phyloP scores from a whole-genome alignment of 2,329 filamentous ascomycete species.

The Stachybotrys echinatus region DNA sequence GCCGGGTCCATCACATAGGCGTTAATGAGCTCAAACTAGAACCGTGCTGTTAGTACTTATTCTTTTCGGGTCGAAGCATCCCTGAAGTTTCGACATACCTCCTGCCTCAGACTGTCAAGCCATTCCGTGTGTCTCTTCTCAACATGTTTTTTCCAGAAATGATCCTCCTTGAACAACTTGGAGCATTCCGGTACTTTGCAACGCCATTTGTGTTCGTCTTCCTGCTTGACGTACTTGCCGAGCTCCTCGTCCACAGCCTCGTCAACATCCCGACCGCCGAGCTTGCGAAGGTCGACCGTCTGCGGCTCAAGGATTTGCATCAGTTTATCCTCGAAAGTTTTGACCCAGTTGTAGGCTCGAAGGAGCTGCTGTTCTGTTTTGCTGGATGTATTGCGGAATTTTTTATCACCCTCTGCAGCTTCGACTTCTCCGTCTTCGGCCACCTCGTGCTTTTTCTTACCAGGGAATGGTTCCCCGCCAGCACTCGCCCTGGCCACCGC shows the following conservation, averaged over 20 bases:
- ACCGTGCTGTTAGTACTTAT: slow-evolving; percentile 2
- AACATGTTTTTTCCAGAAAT: slow-evolving; percentile 97
- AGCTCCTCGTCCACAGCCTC: slow-evolving; percentile 86
- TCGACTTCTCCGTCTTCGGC: slow-evolving; percentile 55
- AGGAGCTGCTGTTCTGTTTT: slow-evolving; percentile 91
- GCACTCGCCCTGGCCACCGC: slow-evolving; percentile 82
- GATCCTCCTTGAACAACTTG: slow-evolving; percentile 94
- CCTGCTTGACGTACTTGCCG: slow-evolving; percentile 85
- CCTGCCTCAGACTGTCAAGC: slow-evolving; percentile 72
- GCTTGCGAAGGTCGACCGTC: slow-evolving; percentile 78
- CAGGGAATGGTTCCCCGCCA: slow-evolving; percentile 74
- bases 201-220: slow-evolving; percentile 94
- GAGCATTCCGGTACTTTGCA: slow-evolving; percentile 95
- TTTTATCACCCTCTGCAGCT: slow-evolving; percentile 56
- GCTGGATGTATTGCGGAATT: slow-evolving; percentile 60
- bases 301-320: slow-evolving; percentile 89
- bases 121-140: slow-evolving; percentile 94
- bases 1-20: slow-evolving; percentile 90
- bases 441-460: slow-evolving; percentile 66
- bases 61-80: background rate
- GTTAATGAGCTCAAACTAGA: slow-evolving; percentile 82
- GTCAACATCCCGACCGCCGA: slow-evolving; percentile 82
- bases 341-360: slow-evolving; percentile 97
- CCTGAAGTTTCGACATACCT: slow-evolving; percentile 60
- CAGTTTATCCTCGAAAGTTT: slow-evolving; percentile 96